phyloP scores from a whole-genome alignment of 805 yeast species.

The Saccharomyces paradoxus region DNA sequence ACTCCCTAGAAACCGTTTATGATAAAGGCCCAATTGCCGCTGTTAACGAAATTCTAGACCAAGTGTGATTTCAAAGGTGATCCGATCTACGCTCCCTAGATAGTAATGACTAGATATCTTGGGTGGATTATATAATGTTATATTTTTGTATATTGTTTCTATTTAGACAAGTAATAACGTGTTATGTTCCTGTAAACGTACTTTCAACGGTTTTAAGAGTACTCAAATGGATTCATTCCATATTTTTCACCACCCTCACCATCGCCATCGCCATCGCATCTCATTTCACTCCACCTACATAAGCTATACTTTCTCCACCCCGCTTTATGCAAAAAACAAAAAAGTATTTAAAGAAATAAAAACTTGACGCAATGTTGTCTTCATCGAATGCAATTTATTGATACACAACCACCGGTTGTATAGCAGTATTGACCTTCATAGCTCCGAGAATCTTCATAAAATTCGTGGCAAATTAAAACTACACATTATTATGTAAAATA shows the following conservation, averaged over 20 bases:
- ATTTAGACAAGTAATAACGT: background rate
- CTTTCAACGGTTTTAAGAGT: too few species aligned
- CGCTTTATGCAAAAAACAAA: background rate
- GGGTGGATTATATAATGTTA: background rate
- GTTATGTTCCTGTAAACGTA: background rate
- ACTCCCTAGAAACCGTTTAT: background rate
- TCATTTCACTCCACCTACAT: background rate
- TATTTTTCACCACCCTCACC: background rate
- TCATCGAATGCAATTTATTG: too few species aligned
- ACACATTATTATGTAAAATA: background rate
- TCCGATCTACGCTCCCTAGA: background rate
- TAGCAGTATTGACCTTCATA: too few species aligned
- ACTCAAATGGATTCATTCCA: too few species aligned
- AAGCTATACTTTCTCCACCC: background rate
- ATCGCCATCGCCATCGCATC: background rate
- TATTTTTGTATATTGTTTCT: too few species aligned
- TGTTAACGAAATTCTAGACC: conserved; percentile 1
- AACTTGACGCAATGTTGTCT: background rate
- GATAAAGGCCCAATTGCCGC: conserved; percentile 4
- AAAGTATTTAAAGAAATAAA: too few species aligned
- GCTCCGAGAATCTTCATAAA: background rate
- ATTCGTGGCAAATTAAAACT: background rate
- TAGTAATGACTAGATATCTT: background rate
- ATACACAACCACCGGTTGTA: too few species aligned
- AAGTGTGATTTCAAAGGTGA: background rate